phyloP scores from a whole-genome alignment of 1,284 basidiomycete genomes.

The Boletus austroedulis region DNA sequence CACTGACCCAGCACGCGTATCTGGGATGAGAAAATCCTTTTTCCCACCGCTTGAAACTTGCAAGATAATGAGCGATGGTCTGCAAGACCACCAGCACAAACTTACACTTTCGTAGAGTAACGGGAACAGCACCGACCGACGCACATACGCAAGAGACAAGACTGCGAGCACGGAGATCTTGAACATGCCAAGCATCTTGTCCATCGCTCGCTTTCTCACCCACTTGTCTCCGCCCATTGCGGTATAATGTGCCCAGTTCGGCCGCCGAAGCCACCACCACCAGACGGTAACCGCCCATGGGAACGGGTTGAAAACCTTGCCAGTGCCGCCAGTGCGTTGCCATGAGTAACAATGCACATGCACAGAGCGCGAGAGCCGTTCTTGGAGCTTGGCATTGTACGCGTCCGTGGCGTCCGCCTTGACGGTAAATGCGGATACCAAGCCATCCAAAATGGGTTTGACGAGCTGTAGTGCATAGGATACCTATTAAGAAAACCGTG shows the following conservation, averaged over 20 bases:
- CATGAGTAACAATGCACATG: conserved; percentile 30
- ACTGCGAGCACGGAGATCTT: conserved; percentile 7
- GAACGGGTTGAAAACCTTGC: conserved; percentile 30
- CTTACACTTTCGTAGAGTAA: conserved; percentile 6
- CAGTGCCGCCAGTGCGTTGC: conserved; percentile 23
- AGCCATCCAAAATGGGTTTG: conserved; percentile 28
- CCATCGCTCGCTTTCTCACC: conserved; percentile 10
- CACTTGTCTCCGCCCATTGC: conserved; percentile 27
- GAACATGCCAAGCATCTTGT: conserved; percentile 3
- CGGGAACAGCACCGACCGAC: conserved; percentile 6
- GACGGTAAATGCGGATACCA: conserved; percentile 29
- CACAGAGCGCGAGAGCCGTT: conserved; percentile 22
- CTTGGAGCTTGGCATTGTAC: conserved; percentile 30
- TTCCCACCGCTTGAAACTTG: conserved; percentile 1
- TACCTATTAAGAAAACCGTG: conserved; percentile 11
- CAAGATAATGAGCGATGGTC: not conserved
- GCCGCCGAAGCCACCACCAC: conserved; percentile 34
- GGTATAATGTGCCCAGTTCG: conserved; percentile 29
- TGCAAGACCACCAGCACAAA: not conserved
- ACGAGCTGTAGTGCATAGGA: conserved; percentile 32
- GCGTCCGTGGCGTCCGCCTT: conserved; percentile 23
- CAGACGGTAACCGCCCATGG: conserved; percentile 30
- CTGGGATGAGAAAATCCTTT: not conserved
- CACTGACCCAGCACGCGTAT: not conserved
- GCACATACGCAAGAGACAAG: conserved; percentile 9